Evolutionary conservation across 345 rosid genomes (phyloP), one percentile per base, ranked within the genome.

Genomic region (Gossypium arboreum): DNA sequence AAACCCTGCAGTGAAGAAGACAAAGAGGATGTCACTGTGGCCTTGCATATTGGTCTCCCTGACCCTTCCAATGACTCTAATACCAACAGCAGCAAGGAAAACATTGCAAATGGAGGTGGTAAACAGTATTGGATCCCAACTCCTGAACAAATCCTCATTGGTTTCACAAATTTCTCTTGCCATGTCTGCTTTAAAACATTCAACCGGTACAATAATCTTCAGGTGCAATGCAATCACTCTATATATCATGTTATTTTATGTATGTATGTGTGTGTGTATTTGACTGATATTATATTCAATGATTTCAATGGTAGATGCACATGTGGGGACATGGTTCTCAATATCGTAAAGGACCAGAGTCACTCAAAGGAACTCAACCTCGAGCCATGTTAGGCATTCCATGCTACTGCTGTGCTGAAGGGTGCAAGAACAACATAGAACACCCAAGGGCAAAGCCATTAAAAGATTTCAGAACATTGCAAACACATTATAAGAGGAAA

Each of bases 271-370:
- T 34, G 12, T 20, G 7, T 20, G 41, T 25, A 4, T 9, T 17
- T 67, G 18, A 12, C 22, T 4, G 41, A 34, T 54, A 2, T 50
- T 66, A 43, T 62, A 34, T 24, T 9, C 24, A 11, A n/a, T 71
- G n/a, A 18, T 58, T 57, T 39, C 57, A 2, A 20, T 41, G 63
- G 71, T 82, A 88, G 96, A 94, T 94, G 96, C 98, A 92, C 81
- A 87, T 92, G 94, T 94, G 98, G 98, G 97, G 97, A 3, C 98
- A 94, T 47, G 94, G 97, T 74, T 91, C 97, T 41, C 93, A 92
- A 70, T 92, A 90, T 72, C 82, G 98, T 1, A 84, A 82, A 76
- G 95, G 98, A 9, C 86, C 97, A 0, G 91, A 89, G 51, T 91
- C 94, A 1, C 81, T 92, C 6, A 92, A 84, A 83, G 96, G 96